phyloP scores from a whole-genome alignment of 805 yeast species.

The Schizosaccharomyces octosporus region DNA sequence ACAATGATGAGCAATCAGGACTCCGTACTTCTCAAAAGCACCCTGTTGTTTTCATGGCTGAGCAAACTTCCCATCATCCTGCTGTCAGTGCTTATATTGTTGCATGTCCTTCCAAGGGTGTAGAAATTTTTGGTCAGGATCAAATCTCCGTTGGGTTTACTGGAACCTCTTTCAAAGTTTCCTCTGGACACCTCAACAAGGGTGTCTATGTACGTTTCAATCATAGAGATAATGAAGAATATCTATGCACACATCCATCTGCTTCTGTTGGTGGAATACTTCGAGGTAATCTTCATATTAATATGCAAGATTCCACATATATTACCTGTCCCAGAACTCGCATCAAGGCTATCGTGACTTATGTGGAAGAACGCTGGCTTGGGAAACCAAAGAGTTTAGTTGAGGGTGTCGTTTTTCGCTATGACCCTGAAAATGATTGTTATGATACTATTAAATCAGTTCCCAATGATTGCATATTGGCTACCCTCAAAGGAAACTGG shows the following conservation, averaged over 20 bases:
- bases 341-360: neutral
- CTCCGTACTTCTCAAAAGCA: neutral
- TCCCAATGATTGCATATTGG: neutral
- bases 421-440: conserved; percentile 1
- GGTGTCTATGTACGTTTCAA: neutral
- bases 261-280: conserved; percentile 2
- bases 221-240: conserved; percentile 1
- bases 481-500: conserved; percentile 1
- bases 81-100: conserved; percentile 1
- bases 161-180: neutral
- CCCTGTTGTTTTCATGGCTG: neutral
- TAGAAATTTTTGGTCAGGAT: neutral
- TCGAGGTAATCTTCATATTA: neutral
- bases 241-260: neutral
- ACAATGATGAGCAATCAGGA: too few species aligned
- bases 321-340: conserved; percentile 1
- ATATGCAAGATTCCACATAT: neutral
- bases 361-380: conserved; percentile 2
- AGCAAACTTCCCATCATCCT: conserved; percentile 2
- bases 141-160: conserved; percentile 2
- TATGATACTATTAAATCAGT: neutral
- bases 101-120: conserved; percentile 1
- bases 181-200: neutral
- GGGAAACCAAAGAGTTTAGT: conserved; percentile 1
- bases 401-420: neutral